Evolutionary conservation across 208 protist genomes (phyloP).

Genomic region (Tritrichomonas foetus): DNA sequence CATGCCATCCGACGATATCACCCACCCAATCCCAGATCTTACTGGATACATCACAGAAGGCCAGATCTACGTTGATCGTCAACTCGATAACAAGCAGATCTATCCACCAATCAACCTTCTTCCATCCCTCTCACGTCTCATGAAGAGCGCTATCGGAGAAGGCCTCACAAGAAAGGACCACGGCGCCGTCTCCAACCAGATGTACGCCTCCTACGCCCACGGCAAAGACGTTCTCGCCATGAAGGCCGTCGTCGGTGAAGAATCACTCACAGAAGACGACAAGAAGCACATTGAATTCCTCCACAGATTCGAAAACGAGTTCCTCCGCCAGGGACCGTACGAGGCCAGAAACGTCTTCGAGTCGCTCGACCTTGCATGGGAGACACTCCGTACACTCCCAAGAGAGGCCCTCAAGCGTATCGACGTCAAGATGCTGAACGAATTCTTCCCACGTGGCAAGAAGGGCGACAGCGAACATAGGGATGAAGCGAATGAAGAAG

Average conservation of each 20-base stretch:
- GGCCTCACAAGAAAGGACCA: slow-evolving; percentile 98
- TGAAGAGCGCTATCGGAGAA: slow-evolving; percentile 99
- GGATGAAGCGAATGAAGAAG: background rate
- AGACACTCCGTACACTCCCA: slow-evolving; percentile 54
- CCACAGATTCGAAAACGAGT: slow-evolving; percentile 98
- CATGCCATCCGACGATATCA: slow-evolving; percentile 99
- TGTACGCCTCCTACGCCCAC: slow-evolving; percentile 98
- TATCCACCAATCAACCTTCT: slow-evolving; percentile 99
- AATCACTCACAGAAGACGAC: slow-evolving; percentile 96
- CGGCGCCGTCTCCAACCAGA: slow-evolving; percentile 94
- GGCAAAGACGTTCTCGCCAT: slow-evolving; percentile 86
- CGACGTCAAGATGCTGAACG: slow-evolving; percentile 35
- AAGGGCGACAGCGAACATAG: background rate
- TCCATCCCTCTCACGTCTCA: slow-evolving; percentile 98
- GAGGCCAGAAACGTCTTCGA: slow-evolving; percentile 94
- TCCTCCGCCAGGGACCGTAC: slow-evolving; percentile 86
- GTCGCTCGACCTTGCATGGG: slow-evolving; percentile 97
- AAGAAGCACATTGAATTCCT: slow-evolving; percentile 98
- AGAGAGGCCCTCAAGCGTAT: slow-evolving; percentile 52
- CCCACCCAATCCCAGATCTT: slow-evolving; percentile 99
- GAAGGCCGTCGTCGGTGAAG: slow-evolving; percentile 65
- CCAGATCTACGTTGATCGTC: slow-evolving; percentile 96
- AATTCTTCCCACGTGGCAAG: slow-evolving; percentile 42
- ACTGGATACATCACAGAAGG: slow-evolving; percentile 99
- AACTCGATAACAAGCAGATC: slow-evolving; percentile 93